phyloP scores from a whole-genome alignment of 306 rosid genomes.

The Quercus glauca region DNA sequence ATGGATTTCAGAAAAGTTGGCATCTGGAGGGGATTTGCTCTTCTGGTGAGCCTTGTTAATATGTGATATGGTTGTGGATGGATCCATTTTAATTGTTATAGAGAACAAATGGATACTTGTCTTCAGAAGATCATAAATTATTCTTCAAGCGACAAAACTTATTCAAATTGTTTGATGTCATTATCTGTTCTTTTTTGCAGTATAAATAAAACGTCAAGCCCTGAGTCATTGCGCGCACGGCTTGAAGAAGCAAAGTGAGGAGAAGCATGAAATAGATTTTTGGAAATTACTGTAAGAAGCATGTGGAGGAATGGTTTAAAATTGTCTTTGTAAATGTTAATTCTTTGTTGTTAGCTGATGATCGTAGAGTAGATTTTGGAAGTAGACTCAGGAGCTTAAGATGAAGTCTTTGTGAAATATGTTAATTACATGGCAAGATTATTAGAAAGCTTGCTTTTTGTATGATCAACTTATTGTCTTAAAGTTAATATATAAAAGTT shows the following conservation, averaged over 20 bases:
- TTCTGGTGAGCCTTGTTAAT: conserved; percentile 45
- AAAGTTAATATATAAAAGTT: not conserved
- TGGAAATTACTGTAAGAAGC: not conserved
- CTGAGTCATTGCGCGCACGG: conserved; percentile 40
- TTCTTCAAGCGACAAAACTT: not conserved
- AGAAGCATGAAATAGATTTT: not conserved
- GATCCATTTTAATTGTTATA: not conserved
- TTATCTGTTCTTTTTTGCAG: conserved; percentile 32
- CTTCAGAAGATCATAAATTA: not conserved
- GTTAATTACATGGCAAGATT: not conserved
- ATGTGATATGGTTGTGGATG: not conserved
- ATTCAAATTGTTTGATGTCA: not conserved
- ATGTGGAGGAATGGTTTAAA: not conserved
- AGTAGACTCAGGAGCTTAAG: not conserved
- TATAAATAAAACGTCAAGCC: conserved; percentile 43
- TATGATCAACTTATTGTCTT: not conserved
- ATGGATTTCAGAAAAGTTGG: conserved; percentile 72
- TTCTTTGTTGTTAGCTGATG: not conserved
- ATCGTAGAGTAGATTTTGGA: not conserved
- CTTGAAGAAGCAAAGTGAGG: conserved; percentile 68
- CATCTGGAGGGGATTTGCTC: conserved; percentile 58
- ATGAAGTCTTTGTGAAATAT: not conserved
- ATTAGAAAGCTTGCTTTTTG: not conserved
- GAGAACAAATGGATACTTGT: not conserved
- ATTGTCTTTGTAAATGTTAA: conserved; percentile 13